Percentiles rank a stretch among this genome's conserved stretches.
phyloP scores from a whole-genome alignment of 1,139 yeast genomes.

The Hyphopichia pseudoburtonii region DNA sequence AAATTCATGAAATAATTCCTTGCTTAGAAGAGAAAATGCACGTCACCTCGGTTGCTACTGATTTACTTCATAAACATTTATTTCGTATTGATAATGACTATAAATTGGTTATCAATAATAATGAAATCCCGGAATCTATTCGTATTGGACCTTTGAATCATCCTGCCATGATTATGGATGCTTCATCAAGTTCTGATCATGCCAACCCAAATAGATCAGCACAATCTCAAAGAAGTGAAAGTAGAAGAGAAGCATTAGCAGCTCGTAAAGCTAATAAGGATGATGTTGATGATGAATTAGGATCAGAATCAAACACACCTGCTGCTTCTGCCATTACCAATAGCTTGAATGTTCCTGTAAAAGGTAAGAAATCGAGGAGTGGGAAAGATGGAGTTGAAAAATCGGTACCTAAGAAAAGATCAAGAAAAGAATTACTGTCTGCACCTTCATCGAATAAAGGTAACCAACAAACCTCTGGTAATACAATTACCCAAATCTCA shows the following conservation, averaged over 20 bases:
- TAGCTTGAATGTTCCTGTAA: background rate
- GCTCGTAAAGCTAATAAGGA: slow-evolving; percentile 65
- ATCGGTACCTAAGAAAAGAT: slow-evolving; percentile 14
- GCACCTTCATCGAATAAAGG: too few relatives aligned
- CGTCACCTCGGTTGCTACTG: slow-evolving; percentile 90
- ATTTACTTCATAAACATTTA: slow-evolving; percentile 67
- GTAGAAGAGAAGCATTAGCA: slow-evolving; percentile 88
- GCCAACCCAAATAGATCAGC: slow-evolving; percentile 49
- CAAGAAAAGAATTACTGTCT: slow-evolving; percentile 17
- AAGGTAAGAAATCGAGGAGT: background rate
- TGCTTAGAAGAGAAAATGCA: slow-evolving; percentile 97
- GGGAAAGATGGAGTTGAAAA: slow-evolving; percentile 6
- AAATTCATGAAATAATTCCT: slow-evolving; percentile 76
- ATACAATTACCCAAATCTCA: too few relatives aligned
- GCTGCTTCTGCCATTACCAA: background rate
- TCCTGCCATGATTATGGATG: slow-evolving; percentile 77
- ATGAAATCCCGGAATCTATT: slow-evolving; percentile 69
- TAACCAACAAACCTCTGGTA: too few relatives aligned
- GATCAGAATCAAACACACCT: background rate
- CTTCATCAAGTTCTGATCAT: slow-evolving; percentile 40
- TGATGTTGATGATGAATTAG: slow-evolving; percentile 35
- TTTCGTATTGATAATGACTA: slow-evolving; percentile 78
- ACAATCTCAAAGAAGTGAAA: slow-evolving; percentile 74
- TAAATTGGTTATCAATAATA: slow-evolving; percentile 63
- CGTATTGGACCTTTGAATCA: slow-evolving; percentile 78